Base-by-base conservation (phyloP, 495 filamentous ascomycete genomes). In the Cenococcum geophilum region DNA sequence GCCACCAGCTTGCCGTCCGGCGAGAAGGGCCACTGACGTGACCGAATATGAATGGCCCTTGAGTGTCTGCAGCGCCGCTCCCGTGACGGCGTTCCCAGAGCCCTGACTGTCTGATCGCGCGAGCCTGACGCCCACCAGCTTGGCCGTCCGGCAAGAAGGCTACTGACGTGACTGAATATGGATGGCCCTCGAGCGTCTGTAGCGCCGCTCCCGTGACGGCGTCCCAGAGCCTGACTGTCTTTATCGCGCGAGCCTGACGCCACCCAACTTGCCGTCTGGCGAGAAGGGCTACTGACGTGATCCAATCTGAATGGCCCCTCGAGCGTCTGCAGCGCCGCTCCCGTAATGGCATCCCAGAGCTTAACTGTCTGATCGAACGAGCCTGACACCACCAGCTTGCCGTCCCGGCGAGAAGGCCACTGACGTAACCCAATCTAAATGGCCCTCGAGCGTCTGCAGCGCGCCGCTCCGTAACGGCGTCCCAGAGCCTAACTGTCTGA, bases 191-290 rank as follows among this genome's bases (percentile, higher is more conserved):
- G 51, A 55, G n/a, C 6, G 51, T 55, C 16, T 34, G 21, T 11
- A 52, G 34, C n/a, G 8, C 6, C 55, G 11, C 34, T 5, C 55
- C 35, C n/a, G 35, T n/a, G n/a, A n/a, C n/a, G n/a, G n/a, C n/a
- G n/a, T n/a, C n/a, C n/a, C n/a, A n/a, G n/a, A n/a, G n/a, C 34
- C 23, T 58, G 34, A 58, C 55, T 23, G 55, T 58, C 14, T 47
- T 25, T n/a, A 35, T 58, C 40, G 35, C 10, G 6, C 20, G 45
- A 49, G 5, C 9, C 32, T 49, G 45, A 49, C 18, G 45, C 32
- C 55, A 35, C 51, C 49, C 14, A 22, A 8, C 55, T 58, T 16
- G 55, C 55, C 55, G 35, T 58, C 55, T 21, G 34, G 55, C 35
- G 55, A 58, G 32, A 58, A 58, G 18, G 55, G 45, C 8, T 20